Percentiles rank a stretch among this genome's conserved stretches.
Evolutionary conservation across 108 stramenopile genomes (phyloP).

Genomic region (Chaetoceros muelleri): DNA sequence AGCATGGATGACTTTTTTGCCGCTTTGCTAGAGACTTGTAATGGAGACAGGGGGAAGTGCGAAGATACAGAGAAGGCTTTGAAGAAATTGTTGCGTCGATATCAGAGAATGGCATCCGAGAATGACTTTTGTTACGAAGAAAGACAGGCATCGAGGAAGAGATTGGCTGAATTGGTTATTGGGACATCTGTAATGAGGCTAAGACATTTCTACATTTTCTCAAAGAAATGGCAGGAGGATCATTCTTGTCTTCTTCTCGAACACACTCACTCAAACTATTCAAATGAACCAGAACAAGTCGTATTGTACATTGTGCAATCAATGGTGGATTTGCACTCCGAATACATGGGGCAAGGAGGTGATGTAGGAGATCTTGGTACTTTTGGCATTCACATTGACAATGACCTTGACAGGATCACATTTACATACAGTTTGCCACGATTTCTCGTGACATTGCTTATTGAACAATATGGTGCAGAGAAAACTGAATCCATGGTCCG

Average conservation of each 20-base stretch:
- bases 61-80: not conserved
- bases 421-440: constrained; percentile 4
- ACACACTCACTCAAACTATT: too few species aligned
- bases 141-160: not conserved
- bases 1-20: not conserved
- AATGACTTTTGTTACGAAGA: not conserved
- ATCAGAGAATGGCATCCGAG: not conserved
- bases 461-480: constrained; percentile 3
- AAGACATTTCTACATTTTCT: not conserved
- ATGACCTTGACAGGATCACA: not conserved
- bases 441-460: not conserved
- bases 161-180: not conserved
- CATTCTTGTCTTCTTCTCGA: not conserved
- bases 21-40: not conserved
- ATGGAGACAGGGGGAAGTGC: too few species aligned
- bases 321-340: not conserved
- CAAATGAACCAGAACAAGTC: too few species aligned
- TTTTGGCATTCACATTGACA: not conserved
- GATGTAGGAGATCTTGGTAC: not conserved
- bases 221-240: not conserved
- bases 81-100: not conserved
- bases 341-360: not conserved
- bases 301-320: not conserved
- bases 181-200: not conserved
- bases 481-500: not conserved